Evolutionary conservation across 2,329 filamentous ascomycete species (phyloP).

Genomic region (Paecilomyces niveus): DNA sequence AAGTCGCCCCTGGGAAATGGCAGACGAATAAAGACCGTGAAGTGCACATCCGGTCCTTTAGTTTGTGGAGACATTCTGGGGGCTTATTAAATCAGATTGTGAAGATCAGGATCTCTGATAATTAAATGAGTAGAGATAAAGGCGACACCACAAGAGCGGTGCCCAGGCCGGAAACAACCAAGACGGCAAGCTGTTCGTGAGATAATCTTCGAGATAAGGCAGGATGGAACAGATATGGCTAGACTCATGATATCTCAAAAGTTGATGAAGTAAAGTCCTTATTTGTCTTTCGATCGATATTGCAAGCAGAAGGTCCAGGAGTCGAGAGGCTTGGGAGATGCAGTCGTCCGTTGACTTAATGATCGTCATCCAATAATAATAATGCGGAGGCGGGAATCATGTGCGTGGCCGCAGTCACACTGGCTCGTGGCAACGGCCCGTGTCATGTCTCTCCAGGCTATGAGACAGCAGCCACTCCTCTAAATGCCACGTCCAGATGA

Average conservation of each 20-base stretch:
- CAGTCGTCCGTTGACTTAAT: not conserved
- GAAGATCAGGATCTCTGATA: not conserved
- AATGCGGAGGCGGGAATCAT: not conserved
- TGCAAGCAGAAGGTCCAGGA: not conserved
- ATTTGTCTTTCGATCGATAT: not conserved
- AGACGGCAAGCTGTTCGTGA: not conserved
- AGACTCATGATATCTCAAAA: not conserved
- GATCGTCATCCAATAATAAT: not conserved
- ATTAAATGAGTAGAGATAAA: not conserved
- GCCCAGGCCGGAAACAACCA: not conserved
- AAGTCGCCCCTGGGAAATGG: slow-evolving; percentile 84
- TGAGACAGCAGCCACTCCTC: not conserved
- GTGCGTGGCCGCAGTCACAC: not conserved
- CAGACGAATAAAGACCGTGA: slow-evolving; percentile 79
- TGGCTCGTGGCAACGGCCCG: not conserved
- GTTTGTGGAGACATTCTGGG: not conserved
- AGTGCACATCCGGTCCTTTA: slow-evolving; percentile 18
- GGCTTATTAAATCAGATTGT: not conserved
- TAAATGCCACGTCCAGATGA: not conserved
- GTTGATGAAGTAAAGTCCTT: not conserved
- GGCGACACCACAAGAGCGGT: not conserved
- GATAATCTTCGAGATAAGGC: not conserved
- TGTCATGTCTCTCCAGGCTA: not conserved
- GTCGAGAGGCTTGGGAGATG: not conserved
- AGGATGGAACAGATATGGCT: not conserved